Evolutionary conservation across 2,329 filamentous ascomycete species (phyloP), one percentile per base, ranked within the genome.

Genomic region (Xylariaceae sp.): DNA sequence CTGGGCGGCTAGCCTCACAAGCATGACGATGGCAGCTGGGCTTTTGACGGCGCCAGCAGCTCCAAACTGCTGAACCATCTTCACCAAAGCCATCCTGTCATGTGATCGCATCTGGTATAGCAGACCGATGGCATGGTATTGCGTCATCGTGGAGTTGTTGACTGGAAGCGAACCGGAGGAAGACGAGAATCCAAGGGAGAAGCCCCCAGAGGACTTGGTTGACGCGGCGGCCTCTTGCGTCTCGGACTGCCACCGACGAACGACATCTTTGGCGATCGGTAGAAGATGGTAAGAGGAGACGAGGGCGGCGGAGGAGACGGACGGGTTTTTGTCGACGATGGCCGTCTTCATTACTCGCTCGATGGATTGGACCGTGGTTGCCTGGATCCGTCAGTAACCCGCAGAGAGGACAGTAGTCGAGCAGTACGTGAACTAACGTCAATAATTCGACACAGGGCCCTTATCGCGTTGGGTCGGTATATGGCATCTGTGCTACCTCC

Each of bases 21-120:
- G 75, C 78, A 98, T 83, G 35, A 98, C 80, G 42, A 89, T 83
- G 23, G 89, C 92, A 44, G 90, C 87, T 14, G 92, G 88, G 65
- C 86, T 96, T 79, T 96, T 97, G 47, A 97, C 83, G 9, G 88
- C 88, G 42, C 92, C 92, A 12, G 88, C 79, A 37, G 83, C 83
- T 36, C 88, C 88, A 61, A 96, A 97, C 64, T 98, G 92, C 69
- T 98, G 92, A n/a, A 98, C 90, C 92, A 98, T 97, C 76, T 98
- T 98, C 45, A 97, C 90, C 54, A 98, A 69, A 15, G 92, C 89
- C 92, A 98, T 98, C 56, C 92, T 81, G 64, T 98, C 92, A 63
- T 96, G 89, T 56, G 85, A 85, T 58, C 92, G 85, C 88, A 97
- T 97, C 68, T 97, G 90, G 65, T 97, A 98, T 31, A 98, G 69